Base-by-base conservation (phyloP, 345 rosid genomes). In the Bruguiera sexangula region DNA sequence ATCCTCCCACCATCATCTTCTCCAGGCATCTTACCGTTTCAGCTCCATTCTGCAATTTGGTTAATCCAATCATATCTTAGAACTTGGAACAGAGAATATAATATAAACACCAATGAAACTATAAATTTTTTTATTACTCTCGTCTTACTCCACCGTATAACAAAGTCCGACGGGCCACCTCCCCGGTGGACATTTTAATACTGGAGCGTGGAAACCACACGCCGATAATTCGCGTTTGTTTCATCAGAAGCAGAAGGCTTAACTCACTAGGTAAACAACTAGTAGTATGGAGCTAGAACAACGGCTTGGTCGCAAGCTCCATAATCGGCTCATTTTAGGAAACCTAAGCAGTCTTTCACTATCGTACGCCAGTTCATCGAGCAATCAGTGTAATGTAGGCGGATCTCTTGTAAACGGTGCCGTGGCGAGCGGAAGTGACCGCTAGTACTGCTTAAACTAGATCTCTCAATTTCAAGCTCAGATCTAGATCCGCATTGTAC, bases 1-100 rank as follows among this genome's bases (percentile, higher is more conserved):
- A 46, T 27, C 73, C 76, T 52, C 66, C 67, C 27, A 43, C 70
- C 34, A 63, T 30, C 34, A 59, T 30, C 62, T 62, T 62, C 75
- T 60, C 65, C 75, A 34, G 16, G 65, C 43, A 70, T 79, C 64
- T 75, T 63, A 43, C 46, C 22, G 73, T 48, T 65, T 30, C 73
- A 43, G 82, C 79, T 67, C 82, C 82, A 73, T 74, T 79, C 82
- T 79, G 82, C 71, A 60, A 3, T 32, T 6, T 46, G 50, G 50
- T 43, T 3, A 43, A 43, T 43, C 50, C 50, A 43, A 43, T 15
- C 15, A 3, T 11, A 3, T 13, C 19, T 43, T 43, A 43, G 50
- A 43, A 43, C 18, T 18, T 1, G 29, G 29, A 55, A 55, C 27
- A 56, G 16, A 10, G 16, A 24, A 43, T 43, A 11, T 22, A 55